Base-by-base conservation (phyloP, 1,284 basidiomycete species). In the Macrocybe sp. region DNA sequence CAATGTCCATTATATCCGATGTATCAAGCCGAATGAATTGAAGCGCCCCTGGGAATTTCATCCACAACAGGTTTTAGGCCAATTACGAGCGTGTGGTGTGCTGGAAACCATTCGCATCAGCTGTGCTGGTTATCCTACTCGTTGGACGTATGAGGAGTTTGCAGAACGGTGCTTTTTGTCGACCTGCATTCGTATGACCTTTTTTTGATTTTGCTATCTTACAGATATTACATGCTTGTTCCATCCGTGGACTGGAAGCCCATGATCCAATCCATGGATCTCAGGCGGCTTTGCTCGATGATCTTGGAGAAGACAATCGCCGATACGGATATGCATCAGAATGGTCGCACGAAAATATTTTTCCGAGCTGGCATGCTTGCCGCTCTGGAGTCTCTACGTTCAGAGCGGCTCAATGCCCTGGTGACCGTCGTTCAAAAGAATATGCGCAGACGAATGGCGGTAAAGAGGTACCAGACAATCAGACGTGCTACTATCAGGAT, bases 321-420 rank as follows among this genome's bases (percentile, higher is more conserved):
- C 37, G 96, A 99, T 56, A 78, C 87, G 22, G 92, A 97, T 74
- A 97, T 97, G 75, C 97, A 97, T 67, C 97, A 99, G 70, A 84
- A 88, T 59, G 97, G 97, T 57, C 77, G 95, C 22, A 97, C 92
- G 33, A 99, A 99, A 73, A 97, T 99, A 61, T 99, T 99, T 75
- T 99, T 99, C 82, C 85, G 97, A 47, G 94, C 97, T 8, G 97
- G 97, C 55, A 97, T 99, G 91, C 85, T 99, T 37, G 96, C 97
- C n/a, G 87, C 91, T 10, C 79, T 99, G 46, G 97, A 99, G 68
- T 85, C 92, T 32, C 74, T 94, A 45, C 87, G 97, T 29, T 86
- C 92, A 6, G 85, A 90, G 52, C 80, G 89, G 51, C 79, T 99
- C 48, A 96, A 97, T 62, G 74, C 83, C 12, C 82, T 99, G 64